Evolutionary conservation across 2,329 filamentous ascomycete species (phyloP), one percentile per base, ranked within the genome.

Genomic region (Claviceps cyperi): DNA sequence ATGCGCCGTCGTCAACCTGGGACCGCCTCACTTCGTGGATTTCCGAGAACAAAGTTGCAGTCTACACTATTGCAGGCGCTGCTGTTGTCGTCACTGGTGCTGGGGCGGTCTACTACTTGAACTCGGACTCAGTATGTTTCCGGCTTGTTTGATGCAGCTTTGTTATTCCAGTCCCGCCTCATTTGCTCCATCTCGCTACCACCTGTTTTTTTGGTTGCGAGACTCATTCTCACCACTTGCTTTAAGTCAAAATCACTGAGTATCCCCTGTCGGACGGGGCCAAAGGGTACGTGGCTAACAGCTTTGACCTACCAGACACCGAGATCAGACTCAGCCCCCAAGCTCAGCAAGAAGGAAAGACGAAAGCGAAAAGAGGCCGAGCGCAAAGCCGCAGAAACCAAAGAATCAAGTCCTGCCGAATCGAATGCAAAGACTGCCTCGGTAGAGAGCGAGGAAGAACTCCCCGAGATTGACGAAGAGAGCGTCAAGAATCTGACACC

Each of bases 61-160:
- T 94, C 55, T 98, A 96, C 70, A 96, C 92, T 58, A 87, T 97
- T 69, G 92, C 91, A 50, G 92, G 92, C 62, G 86, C 95, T 53
- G 91, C 91, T 49, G 78, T 95, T 46, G 88, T 96, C 43, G 86
- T 94, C 51, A 92, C 88, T 14, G 87, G 86, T 54, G 91, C 90
- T 36, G 91, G 92, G 59, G 86, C 87, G 43, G 84, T 94, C 63
- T 98, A 97, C 74, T 97, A 96, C 68, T 74, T 95, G 58, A 84
- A 72, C 55, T 71, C 67, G 55, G 74, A 77, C 58, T 70, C 74
- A 58, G 78, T 82, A 71, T 43, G 66, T 66, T 32, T 32, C 40
- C 38, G 11, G 21, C 38, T 22, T 17, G 35, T 24, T 40, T 19
- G 28, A 13, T 43, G 38, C 45, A 43, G 47, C 17, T 32, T 32